Evolutionary conservation across 2,329 filamentous ascomycete species (phyloP), one percentile per base, ranked within the genome.

Genomic region (Paracoccidioides lutzii): DNA sequence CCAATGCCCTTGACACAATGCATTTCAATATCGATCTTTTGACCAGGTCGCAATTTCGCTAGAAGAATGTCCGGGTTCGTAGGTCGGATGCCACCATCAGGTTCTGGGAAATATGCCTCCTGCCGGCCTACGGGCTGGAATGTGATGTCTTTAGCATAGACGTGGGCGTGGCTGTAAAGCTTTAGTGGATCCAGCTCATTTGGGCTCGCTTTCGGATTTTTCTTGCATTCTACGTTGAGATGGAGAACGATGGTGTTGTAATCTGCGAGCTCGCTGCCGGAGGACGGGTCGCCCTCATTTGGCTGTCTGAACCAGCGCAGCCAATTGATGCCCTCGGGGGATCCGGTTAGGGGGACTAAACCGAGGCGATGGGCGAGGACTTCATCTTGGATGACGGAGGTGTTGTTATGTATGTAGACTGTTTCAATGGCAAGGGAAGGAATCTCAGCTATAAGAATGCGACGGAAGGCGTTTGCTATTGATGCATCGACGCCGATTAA

Each of bases 381-480:
- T 76, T 98, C 93, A 69, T 98, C 93, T 71, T 97, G 91, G 66
- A 98, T 93, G 40, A 98, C 90, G 4, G 89, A 95, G 52, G 91
- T 97, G 77, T 98, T 98, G 77, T 96, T 94, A 69, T 88, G 81
- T 61, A 97, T 84, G 74, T 87, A 98, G 68, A 95, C 88, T 60
- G 83, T 85, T 77, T 98, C 93, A 66, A 98, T 90, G 62, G 94
- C 93, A 48, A 98, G 80, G 2, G 90, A 93, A 15, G 91, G 90
- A 54, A 98, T 87, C 76, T 98, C 94, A 63, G 91, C 81, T 71
- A 98, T 86, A 65, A 97, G 80, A 65, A 97, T 97, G 65, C 93
- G 89, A 59, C 93, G 90, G 77, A 97, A 95, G 67, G 94, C 93
- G 71, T 98, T 98, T 67, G 93, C 89, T 68, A 98, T 83, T 55